Conservation (phyloP, 371 early-diverging fungal genomes). For the Choanephora cucurbitarum region DNA sequence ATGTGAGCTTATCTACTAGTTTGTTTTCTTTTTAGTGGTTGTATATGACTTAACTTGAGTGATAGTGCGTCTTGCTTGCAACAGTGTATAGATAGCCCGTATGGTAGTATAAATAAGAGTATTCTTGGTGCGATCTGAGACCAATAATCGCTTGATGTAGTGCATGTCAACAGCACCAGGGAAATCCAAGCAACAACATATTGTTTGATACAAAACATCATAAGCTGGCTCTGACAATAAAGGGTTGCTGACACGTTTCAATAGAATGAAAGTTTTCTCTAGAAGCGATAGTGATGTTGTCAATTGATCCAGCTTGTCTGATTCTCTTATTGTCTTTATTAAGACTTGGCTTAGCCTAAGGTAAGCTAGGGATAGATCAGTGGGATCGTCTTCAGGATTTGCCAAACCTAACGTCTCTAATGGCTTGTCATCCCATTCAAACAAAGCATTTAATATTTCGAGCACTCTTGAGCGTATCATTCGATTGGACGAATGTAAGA, state of each 20-base stretch:
- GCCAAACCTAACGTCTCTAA: conserved; percentile 11
- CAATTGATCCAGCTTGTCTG: neutral
- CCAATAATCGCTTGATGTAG: too few relatives aligned
- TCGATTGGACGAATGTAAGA: conserved; percentile 19
- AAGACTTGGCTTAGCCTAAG: neutral
- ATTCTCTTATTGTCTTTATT: neutral
- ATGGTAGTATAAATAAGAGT: conserved; percentile 7
- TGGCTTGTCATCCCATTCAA: conserved; percentile 31
- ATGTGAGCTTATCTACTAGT: too few relatives aligned
- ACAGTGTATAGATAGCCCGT: neutral
- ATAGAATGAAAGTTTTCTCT: neutral
- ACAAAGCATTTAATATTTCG: conserved; percentile 35
- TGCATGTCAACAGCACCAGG: too few relatives aligned
- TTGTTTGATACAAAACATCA: neutral
- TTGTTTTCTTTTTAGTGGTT: too few relatives aligned
- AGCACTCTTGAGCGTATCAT: conserved; percentile 29
- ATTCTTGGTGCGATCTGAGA: conserved; percentile 8
- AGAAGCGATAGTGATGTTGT: neutral
- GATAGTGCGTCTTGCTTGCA: neutral
- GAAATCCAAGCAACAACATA: neutral
- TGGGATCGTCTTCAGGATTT: too few relatives aligned
- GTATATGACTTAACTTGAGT: neutral
- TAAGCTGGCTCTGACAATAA: conserved; percentile 1
- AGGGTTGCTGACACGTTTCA: neutral
- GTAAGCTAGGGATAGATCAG: neutral